phyloP scores from a whole-genome alignment of 495 filamentous ascomycete genomes.

The Aspergillus baeticus region DNA sequence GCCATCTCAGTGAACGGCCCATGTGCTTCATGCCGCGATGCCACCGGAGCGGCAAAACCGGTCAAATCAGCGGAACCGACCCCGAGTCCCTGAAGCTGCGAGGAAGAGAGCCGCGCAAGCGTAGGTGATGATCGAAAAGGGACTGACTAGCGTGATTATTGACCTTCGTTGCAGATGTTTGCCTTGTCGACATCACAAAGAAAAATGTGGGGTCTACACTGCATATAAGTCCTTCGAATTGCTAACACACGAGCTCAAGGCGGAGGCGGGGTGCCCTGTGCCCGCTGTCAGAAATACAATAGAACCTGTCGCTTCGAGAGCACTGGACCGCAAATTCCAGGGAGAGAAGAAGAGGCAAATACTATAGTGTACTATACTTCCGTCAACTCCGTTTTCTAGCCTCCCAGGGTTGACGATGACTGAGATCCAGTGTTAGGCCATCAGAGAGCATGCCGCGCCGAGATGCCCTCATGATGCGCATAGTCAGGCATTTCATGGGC shows the following conservation, averaged over 20 bases:
- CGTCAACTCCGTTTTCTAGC: too few species aligned
- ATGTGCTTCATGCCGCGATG: too few species aligned
- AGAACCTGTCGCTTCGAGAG: slow-evolving; percentile 14
- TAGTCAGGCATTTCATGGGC: slow-evolving; percentile 19
- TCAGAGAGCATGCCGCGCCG: background rate
- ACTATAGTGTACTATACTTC: too few species aligned
- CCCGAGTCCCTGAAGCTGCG: slow-evolving; percentile 3
- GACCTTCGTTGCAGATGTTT: slow-evolving; percentile 6
- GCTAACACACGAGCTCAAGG: slow-evolving; percentile 1
- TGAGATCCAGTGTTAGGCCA: background rate
- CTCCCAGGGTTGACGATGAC: too few species aligned
- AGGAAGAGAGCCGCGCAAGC: slow-evolving; percentile 12
- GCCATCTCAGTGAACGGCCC: too few species aligned
- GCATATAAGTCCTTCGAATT: background rate
- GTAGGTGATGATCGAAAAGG: background rate
- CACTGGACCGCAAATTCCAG: background rate
- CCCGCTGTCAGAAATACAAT: slow-evolving; percentile 16
- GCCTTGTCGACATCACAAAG: slow-evolving; percentile 17
- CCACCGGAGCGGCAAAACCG: too few species aligned
- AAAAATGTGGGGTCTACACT: slow-evolving; percentile 14
- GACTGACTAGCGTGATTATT: background rate
- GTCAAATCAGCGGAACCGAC: background rate
- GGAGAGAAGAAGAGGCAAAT: too few species aligned
- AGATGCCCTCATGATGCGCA: slow-evolving; percentile 14
- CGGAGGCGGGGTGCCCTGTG: slow-evolving; percentile 17